phyloP scores from a whole-genome alignment of 1,284 basidiomycete species.

The Cutaneotrichosporon daszewskae region DNA sequence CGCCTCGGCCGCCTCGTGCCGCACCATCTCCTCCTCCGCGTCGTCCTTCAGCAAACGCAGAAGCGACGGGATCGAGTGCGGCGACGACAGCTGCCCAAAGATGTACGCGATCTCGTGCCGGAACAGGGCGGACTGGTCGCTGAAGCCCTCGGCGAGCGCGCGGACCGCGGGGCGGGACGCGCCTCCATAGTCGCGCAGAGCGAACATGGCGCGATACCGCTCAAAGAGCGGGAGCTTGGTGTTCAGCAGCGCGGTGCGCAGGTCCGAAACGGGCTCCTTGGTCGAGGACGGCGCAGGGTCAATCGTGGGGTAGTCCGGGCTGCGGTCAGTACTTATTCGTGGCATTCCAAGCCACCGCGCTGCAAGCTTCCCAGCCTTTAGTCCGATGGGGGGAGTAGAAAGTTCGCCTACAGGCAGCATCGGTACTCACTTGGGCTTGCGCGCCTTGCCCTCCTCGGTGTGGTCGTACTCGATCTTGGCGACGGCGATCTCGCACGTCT shows the following conservation, averaged over 20 bases:
- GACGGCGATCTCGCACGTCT: constrained; percentile 97
- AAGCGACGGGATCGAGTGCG: constrained; percentile 80
- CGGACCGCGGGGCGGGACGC: constrained; percentile 61
- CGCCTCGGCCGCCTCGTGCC: constrained; percentile 98
- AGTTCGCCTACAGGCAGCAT: not conserved
- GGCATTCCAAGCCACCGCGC: too few species aligned
- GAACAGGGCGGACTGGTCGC: constrained; percentile 82
- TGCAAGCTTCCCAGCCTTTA: not conserved
- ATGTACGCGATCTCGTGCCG: constrained; percentile 97
- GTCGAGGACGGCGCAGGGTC: constrained; percentile 77
- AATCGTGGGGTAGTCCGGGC: constrained; percentile 72
- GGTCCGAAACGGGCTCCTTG: constrained; percentile 45
- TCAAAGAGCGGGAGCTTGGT: constrained; percentile 72
- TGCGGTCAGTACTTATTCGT: constrained; percentile 24
- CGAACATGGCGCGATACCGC: constrained; percentile 98
- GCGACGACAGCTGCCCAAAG: constrained; percentile 89
- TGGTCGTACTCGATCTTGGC: constrained; percentile 92
- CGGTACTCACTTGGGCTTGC: constrained; percentile 37
- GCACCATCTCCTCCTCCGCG: constrained; percentile 90
- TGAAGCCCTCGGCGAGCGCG: constrained; percentile 84
- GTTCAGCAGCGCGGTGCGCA: constrained; percentile 66
- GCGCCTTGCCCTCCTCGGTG: constrained; percentile 47
- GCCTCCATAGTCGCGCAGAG: constrained; percentile 82
- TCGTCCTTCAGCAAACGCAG: constrained; percentile 67
- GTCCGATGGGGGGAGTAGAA: too few species aligned